These are phyloP conservation scores for Hyaloscypha hepaticicola DNA, from an alignment of 495 filamentous ascomycete species.

Conservation along the genomic window DNA sequence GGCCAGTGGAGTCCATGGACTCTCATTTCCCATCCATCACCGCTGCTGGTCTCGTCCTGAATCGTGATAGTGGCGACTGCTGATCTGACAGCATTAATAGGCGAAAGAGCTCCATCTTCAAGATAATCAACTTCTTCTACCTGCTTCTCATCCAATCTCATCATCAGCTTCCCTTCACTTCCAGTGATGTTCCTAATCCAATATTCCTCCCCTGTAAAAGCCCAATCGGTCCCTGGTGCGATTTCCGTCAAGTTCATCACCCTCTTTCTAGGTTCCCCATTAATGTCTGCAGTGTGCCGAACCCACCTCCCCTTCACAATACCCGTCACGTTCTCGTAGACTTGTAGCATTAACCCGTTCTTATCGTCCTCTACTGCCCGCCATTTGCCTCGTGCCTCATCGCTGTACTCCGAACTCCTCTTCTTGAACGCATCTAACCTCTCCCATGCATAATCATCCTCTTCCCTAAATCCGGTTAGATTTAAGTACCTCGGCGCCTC, in stretches of 20 bases:
- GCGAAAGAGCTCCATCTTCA: background rate
- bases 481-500: conserved; percentile 64
- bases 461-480: conserved; percentile 68
- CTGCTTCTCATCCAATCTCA: conserved; percentile 49
- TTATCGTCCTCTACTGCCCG: conserved; percentile 8
- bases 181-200: conserved; percentile 72
- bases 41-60: conserved; percentile 63
- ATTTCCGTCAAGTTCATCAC: conserved; percentile 45
- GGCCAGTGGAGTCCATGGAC: conserved; percentile 84
- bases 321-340: conserved; percentile 80
- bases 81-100: conserved; percentile 48
- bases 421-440: conserved; percentile 54
- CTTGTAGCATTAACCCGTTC: conserved; percentile 16
- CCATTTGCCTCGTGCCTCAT: conserved; percentile 20
- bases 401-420: conserved; percentile 49
- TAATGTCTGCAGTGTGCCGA: conserved; percentile 47
- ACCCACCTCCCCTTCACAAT: conserved; percentile 76
- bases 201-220: conserved; percentile 37
- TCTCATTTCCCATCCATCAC: conserved; percentile 70
- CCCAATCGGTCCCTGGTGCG: conserved; percentile 43
- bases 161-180: conserved; percentile 50
- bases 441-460: conserved; percentile 75
- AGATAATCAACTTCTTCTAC: conserved; percentile 36
- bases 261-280: conserved; percentile 18
- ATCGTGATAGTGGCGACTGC: conserved; percentile 66